Percentiles rank a stretch among this genome's conserved stretches.
These are phyloP conservation scores for Spatholobus suberectus DNA, from an alignment of 306 rosid genomes.

Conservation along the genomic window DNA sequence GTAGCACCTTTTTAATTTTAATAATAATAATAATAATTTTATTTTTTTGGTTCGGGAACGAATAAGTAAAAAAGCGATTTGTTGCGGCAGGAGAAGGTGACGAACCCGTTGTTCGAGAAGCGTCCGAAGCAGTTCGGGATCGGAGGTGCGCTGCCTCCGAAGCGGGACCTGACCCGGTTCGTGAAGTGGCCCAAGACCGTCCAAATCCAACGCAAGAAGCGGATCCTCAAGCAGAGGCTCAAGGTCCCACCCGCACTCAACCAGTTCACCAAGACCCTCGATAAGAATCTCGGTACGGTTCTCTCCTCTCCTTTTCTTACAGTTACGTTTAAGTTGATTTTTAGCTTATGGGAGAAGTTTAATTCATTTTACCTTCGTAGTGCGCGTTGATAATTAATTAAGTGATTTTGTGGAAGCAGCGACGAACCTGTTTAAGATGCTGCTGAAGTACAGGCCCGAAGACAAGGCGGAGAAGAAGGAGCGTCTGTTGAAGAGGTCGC, in stretches of 20 bases:
- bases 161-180: conserved; percentile 77
- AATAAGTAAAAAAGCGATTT: not conserved
- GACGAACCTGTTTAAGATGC: conserved; percentile 76
- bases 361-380: no score
- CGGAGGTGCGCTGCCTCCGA: conserved; percentile 85
- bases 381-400: no score
- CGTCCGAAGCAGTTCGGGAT: conserved; percentile 86
- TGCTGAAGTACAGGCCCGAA: conserved; percentile 81
- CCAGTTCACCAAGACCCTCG: conserved; percentile 84
- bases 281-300: conserved; percentile 74
- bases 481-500: conserved; percentile 74
- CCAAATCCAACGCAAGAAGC: conserved; percentile 77
- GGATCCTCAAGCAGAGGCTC: conserved; percentile 80
- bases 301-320: no score
- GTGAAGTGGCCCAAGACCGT: conserved; percentile 86
- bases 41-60: not conserved
- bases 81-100: conserved; percentile 54
- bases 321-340: no score
- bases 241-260: conserved; percentile 87
- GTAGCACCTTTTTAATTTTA: not conserved
- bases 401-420: conserved; percentile 46
- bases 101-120: conserved; percentile 81
- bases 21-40: not conserved
- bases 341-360: no score
- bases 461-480: conserved; percentile 85